Evolutionary conservation across 768 basidiomycete species (phyloP), one percentile per base, ranked within the genome.

Genomic region (Mycena rebaudengoi): DNA sequence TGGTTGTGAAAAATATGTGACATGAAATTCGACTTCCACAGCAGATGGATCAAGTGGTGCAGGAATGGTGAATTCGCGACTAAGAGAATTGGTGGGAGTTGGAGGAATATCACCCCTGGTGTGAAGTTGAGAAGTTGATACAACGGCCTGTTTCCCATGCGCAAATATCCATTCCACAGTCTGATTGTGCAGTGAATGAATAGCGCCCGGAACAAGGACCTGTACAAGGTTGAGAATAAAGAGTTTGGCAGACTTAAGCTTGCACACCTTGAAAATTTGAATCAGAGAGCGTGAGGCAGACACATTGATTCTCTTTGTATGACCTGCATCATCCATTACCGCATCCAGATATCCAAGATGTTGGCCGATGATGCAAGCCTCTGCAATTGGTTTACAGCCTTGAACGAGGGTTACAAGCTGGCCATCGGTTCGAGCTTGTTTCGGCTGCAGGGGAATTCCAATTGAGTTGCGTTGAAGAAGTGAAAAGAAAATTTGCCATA

Each of bases 321-420:
- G n/a, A n/a, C n/a, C n/a, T n/a, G n/a, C 37, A 23, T 11, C 18
- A 28, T 41, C 59, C 39, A 37, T 50, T 10, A 20, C 18, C 3
- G 35, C 37, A 26, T 50, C 33, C 18, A 60, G 49, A 25, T 60
- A 37, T 4, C 58, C 58, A 8, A 20, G 33, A 50, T 49, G 49
- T 4, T 30, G 10, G 3, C 51, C n/a, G 5, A 49, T 26, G 33
- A 60, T 37, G 16, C 20, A 14, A 18, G 30, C 58, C 8, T 40
- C 30, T 2, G 45, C 48, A 13, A 60, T 35, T 14, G 58, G n/a
- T 35, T 60, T 60, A 21, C 58, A 60, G 7, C 48, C 46, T 1
- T 51, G 48, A 11, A 60, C 45, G n/a, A 60, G 4, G 20, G 48
- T 60, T 10, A 60, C 30, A n/a, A 10, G 48, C 18, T 33, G 35